A percentile compares a stretch with the other conserved stretches of the same genome.
phyloP scores from a whole-genome alignment of 495 filamentous ascomycete species.

The Talaromyces proteolyticus region DNA sequence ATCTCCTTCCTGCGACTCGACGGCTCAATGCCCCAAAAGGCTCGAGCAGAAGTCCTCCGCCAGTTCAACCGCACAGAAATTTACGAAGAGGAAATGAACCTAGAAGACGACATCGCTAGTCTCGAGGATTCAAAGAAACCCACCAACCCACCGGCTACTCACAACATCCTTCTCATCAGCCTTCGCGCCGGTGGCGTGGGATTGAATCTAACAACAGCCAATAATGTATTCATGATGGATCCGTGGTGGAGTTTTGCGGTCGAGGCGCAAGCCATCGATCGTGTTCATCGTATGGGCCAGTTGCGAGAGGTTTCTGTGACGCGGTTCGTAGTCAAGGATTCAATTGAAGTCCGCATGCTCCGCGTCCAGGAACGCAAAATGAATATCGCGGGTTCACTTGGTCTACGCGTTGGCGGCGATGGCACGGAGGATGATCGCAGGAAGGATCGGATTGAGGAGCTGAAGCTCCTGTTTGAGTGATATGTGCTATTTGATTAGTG shows the following conservation, averaged over 20 bases:
- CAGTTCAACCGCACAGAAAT: conserved; percentile 55
- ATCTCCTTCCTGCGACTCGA: conserved; percentile 85
- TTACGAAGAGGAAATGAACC: conserved; percentile 29
- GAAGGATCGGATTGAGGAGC: conserved; percentile 85
- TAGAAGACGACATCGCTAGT: conserved; percentile 16
- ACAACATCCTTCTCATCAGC: conserved; percentile 68
- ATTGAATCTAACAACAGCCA: conserved; percentile 83
- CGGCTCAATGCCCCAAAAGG: conserved; percentile 82
- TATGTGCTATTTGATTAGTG: not conserved
- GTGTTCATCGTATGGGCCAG: conserved; percentile 98
- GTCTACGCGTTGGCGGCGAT: conserved; percentile 58
- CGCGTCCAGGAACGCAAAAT: conserved; percentile 91
- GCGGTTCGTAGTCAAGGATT: conserved; percentile 82
- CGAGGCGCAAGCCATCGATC: conserved; percentile 96
- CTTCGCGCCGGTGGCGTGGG: conserved; percentile 91
- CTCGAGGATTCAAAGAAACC: not conserved
- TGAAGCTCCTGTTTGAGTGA: conserved; percentile 83
- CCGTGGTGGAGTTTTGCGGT: conserved; percentile 99
- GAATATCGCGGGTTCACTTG: conserved; percentile 78
- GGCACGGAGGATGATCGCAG: conserved; percentile 89
- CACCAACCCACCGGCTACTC: conserved; percentile 2
- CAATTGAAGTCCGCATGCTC: conserved; percentile 92
- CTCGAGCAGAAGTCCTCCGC: conserved; percentile 65
- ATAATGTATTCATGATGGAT: conserved; percentile 95
- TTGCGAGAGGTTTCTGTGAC: conserved; percentile 76